A percentile compares a stretch with the other conserved stretches of the same genome.
Conservation (phyloP, 2,329 filamentous ascomycete species). For the Cladophialophora chaetospira region DNA sequence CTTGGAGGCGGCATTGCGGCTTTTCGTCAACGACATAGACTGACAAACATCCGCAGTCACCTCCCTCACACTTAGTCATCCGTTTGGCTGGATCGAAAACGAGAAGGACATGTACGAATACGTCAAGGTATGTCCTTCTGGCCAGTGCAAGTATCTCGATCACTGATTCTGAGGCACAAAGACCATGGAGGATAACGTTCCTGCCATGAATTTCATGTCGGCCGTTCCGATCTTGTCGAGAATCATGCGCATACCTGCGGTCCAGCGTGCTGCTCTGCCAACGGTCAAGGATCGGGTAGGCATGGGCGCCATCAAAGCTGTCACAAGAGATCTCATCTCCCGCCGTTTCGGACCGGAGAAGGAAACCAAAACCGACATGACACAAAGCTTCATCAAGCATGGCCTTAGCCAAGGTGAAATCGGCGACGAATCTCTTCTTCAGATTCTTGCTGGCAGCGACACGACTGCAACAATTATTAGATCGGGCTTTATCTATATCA, state of each 20-base stretch:
- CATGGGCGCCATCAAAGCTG: slow-evolving; percentile 1
- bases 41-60: too few species aligned
- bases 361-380: slow-evolving; percentile 11
- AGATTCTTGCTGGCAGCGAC: slow-evolving; percentile 7
- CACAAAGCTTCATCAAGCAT: slow-evolving; percentile 15
- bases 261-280: not conserved
- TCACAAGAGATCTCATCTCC: not conserved
- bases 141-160: slow-evolving; percentile 43
- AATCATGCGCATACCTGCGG: not conserved
- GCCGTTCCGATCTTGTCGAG: not conserved
- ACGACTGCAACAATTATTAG: not conserved
- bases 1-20: too few species aligned
- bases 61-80: slow-evolving; percentile 53
- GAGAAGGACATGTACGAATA: too few species aligned
- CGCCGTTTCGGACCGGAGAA: not conserved
- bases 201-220: not conserved
- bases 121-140: too few species aligned
- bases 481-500: not conserved
- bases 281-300: not conserved
- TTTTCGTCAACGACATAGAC: too few species aligned
- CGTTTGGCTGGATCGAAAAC: slow-evolving; percentile 48
- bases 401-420: slow-evolving; percentile 17
- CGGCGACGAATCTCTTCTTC: slow-evolving; percentile 17
- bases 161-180: too few species aligned
- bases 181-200: not conserved